Evolutionary conservation across 2,329 filamentous ascomycete species (phyloP), one percentile per base, ranked within the genome.

Genomic region (Cryphonectria naterciae): DNA sequence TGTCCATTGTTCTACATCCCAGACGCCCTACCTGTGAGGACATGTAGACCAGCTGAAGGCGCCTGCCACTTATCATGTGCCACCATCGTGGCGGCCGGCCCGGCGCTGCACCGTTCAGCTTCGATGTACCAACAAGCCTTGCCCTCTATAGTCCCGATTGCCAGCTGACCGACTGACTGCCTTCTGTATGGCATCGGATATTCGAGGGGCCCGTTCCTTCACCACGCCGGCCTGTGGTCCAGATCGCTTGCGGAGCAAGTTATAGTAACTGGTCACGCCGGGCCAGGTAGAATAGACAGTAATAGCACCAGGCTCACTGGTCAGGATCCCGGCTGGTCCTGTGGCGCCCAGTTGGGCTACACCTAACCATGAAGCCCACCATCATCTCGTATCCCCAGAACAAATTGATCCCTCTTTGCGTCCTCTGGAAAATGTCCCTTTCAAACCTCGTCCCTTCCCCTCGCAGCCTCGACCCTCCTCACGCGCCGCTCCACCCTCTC

Each of bases 401-500:
- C 0, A 46, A 17, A 58, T 19, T 32, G n/a, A 19, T 19, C 13
- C 13, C 7, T 39, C 1, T 4, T 65, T 35, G 19, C 54, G 8
- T 58, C 28, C 54, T 58, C 15, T 39, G 13, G 54, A 32, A n/a
- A 13, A 39, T 39, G 25, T 1, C 7, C 22, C 28, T n/a, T 71
- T 80, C 71, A 80, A 70, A 79, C 78, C 72, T 85, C 85, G 73
- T 88, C 86, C 73, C 83, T 84, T 75, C 83, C 86, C 75, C 83
- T 86, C 43, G 68, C 64, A 68, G 67, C 75, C 80, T 94, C 92
- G 66, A 84, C 84, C 76, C 92, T 86, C 77, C 89, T 85, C 2
- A 95, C 84, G 11, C 84, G 83, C 68, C 88, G 86, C 81, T 96
- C 93, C 10, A 89, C 86, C 72, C 85, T 83, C 79, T 88, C 87